These are phyloP conservation scores for Raddia guianensis DNA, from an alignment of 176 grass and related monocot species.

Conservation along the genomic window DNA sequence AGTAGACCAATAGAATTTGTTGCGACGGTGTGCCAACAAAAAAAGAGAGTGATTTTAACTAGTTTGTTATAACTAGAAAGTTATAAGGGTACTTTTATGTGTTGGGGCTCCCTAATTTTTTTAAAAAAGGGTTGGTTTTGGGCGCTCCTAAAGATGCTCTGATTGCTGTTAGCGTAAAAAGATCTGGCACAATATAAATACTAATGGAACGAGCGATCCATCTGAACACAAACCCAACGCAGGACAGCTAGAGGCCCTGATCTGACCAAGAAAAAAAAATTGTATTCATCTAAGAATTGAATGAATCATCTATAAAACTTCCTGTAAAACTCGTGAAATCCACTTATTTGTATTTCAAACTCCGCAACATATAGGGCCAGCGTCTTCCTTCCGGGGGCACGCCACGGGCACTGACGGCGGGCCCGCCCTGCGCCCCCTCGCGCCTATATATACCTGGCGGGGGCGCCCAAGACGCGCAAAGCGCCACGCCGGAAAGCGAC, in stretches of 20 bases:
- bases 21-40: too few species aligned
- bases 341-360: background rate
- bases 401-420: slow-evolving; percentile 24
- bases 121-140: too few species aligned
- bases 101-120: too few species aligned
- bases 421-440: background rate
- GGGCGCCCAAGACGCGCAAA: background rate
- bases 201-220: background rate
- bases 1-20: too few species aligned
- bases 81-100: too few species aligned
- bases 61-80: too few species aligned
- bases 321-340: too few species aligned
- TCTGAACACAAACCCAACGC: background rate
- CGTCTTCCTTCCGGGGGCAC: slow-evolving; percentile 17
- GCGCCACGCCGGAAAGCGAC: slow-evolving; percentile 50
- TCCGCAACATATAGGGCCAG: background rate
- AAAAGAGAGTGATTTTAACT: too few species aligned
- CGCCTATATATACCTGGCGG: slow-evolving; percentile 34
- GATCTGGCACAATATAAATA: background rate
- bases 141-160: too few species aligned
- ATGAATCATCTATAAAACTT: too few species aligned
- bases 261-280: background rate
- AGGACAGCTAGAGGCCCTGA: background rate
- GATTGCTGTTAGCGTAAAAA: background rate
- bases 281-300: background rate